phyloP scores from a whole-genome alignment of 495 filamentous ascomycete genomes.

The Astrothelium subdiscretum region DNA sequence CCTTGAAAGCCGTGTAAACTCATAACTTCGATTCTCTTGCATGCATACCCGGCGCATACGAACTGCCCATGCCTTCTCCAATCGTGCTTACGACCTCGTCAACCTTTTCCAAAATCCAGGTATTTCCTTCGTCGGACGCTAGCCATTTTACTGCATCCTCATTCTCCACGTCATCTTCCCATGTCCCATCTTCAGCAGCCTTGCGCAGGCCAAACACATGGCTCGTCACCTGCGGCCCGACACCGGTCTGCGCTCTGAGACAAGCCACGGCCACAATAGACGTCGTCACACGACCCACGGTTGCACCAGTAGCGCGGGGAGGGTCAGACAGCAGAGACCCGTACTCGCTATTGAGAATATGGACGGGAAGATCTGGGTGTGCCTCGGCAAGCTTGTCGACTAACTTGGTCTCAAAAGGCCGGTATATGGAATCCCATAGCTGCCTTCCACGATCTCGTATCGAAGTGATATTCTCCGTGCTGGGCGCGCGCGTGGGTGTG shows the following conservation, averaged over 20 bases:
- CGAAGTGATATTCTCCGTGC: slow-evolving; percentile 35
- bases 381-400: slow-evolving; percentile 51
- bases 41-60: slow-evolving; percentile 45
- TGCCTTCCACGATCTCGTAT: slow-evolving; percentile 44
- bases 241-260: slow-evolving; percentile 61
- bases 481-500: slow-evolving; percentile 38
- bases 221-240: slow-evolving; percentile 64
- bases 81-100: slow-evolving; percentile 58
- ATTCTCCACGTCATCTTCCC: slow-evolving; percentile 30
- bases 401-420: slow-evolving; percentile 57
- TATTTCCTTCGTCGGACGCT: slow-evolving; percentile 58
- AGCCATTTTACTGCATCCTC: slow-evolving; percentile 49
- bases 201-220: slow-evolving; percentile 68
- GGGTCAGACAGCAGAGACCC: slow-evolving; percentile 59
- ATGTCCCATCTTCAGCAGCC: slow-evolving; percentile 54
- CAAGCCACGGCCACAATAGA: slow-evolving; percentile 59
- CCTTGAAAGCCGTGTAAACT: no score
- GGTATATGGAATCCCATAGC: slow-evolving; percentile 65
- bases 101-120: slow-evolving; percentile 58
- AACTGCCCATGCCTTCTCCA: slow-evolving; percentile 42
- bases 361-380: slow-evolving; percentile 69
- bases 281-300: slow-evolving; percentile 51
- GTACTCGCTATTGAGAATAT: slow-evolving; percentile 60
- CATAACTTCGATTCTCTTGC: slow-evolving; percentile 36
- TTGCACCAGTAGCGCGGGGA: slow-evolving; percentile 28